phyloP scores from a whole-genome alignment of 345 rosid genomes.

The Viola odorata region DNA sequence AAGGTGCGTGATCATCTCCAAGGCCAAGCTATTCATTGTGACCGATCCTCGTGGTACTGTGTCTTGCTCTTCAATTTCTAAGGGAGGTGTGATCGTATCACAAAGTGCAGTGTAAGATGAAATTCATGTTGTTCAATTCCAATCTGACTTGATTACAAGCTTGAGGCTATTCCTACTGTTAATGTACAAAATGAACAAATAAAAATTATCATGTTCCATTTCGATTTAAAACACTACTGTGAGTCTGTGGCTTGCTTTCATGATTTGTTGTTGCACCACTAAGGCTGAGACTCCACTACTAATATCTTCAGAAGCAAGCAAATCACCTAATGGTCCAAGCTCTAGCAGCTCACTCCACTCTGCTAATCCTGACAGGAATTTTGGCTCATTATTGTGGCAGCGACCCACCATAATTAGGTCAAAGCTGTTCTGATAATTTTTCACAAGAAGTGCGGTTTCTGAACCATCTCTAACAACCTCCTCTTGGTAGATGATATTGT shows the following conservation, averaged over 20 bases:
- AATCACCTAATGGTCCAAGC: conserved; percentile 24
- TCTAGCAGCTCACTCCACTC: conserved; percentile 26
- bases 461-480: conserved; percentile 20
- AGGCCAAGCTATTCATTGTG: too few relatives aligned
- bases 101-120: too few relatives aligned
- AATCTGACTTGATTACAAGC: too few relatives aligned
- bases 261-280: conserved; percentile 26
- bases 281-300: conserved; percentile 8
- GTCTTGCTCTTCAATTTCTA: too few relatives aligned
- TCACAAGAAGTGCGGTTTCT: conserved; percentile 15
- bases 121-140: too few relatives aligned
- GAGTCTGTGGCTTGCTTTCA: conserved; percentile 17
- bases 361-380: conserved; percentile 14
- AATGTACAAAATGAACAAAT: too few relatives aligned
- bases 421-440: not conserved
- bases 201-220: too few relatives aligned
- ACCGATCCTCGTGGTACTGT: too few relatives aligned
- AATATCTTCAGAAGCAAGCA: conserved; percentile 19
- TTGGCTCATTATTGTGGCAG: conserved; percentile 6
- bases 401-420: conserved; percentile 25
- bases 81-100: too few relatives aligned
- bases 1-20: too few relatives aligned
- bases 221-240: conserved; percentile 15
- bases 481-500: not conserved
- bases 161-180: too few relatives aligned